These are phyloP conservation scores for Oehlia diaphana DNA, from an alignment of 192 early-diverging fungal genomes.

Conservation along the genomic window DNA sequence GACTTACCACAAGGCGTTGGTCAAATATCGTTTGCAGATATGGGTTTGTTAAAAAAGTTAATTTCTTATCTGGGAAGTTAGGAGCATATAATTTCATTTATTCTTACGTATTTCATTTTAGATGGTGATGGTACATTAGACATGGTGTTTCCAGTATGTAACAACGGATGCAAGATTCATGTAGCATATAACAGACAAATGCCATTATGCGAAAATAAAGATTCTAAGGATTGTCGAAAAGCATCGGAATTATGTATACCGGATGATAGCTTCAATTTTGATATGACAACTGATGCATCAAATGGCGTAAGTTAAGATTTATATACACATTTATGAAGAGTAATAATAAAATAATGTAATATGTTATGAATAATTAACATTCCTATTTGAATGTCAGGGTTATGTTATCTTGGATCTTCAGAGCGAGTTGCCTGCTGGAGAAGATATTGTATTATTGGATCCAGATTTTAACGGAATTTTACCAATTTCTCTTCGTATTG, in stretches of 20 bases:
- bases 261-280: constrained; percentile 69
- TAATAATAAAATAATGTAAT: too few species aligned
- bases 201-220: constrained; percentile 63
- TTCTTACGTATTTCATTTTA: constrained; percentile 33
- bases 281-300: constrained; percentile 44
- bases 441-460: constrained; percentile 44
- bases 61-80: not conserved
- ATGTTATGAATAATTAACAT: not conserved
- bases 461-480: constrained; percentile 50
- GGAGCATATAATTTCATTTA: not conserved
- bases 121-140: constrained; percentile 91
- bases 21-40: constrained; percentile 86
- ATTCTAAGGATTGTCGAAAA: constrained; percentile 59
- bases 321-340: not conserved
- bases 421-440: constrained; percentile 47
- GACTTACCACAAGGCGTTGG: constrained; percentile 68
- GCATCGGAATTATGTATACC: constrained; percentile 71
- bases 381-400: constrained; percentile 27
- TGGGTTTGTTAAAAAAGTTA: constrained; percentile 48
- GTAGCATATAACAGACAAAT: constrained; percentile 81
- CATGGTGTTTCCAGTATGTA: constrained; percentile 74
- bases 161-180: constrained; percentile 63
- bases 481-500: constrained; percentile 61
- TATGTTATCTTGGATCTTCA: constrained; percentile 46
- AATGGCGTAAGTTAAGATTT: constrained; percentile 34